Evolutionary conservation across 2,329 filamentous ascomycete species (phyloP), one percentile per base, ranked within the genome.

Genomic region (Colletotrichum trifolii): DNA sequence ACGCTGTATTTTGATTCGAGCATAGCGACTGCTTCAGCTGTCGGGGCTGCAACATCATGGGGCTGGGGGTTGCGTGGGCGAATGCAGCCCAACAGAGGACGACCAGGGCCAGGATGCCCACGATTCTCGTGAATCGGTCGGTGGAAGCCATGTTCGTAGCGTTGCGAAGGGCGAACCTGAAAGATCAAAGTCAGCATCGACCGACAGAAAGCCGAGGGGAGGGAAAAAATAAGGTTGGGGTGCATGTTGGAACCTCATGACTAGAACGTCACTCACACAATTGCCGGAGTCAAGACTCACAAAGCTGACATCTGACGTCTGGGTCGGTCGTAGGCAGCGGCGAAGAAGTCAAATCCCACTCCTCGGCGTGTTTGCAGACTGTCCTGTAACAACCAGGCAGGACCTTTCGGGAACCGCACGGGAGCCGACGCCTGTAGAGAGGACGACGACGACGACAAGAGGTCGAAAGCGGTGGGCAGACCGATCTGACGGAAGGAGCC

Each of bases 1-100:
- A 68, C 34, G 70, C 77, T 5, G 79, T 80, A 54, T 81, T 81
- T 69, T 77, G 69, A 43, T 59, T 73, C 46, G 78, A 72, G 66
- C 79, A 81, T n/a, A 79, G 60, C 8, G 60, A 54, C 60, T 66
- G 64, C 49, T 48, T 48, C 48, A 66, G n/a, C 38, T 69, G 49
- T 72, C 67, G 43, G 74, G 57, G 57, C 38, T 52, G 36, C 8
- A 65, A 15, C n/a, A 56, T 13, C 12, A 52, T 54, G 12, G 52
- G 15, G 13, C 57, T 53, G 13, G 58, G 47, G 9, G 17, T 46
- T 33, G 64, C 64, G 15, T 60, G 60, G 38, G 69, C 69, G n/a
- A 73, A 11, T 8, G 69, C 50, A 4, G 62, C 62, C 68, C 72
- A 75, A 34, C 68, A 66, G 34, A 72, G 67, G 42, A 70, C 57